phyloP scores from a whole-genome alignment of 2,329 filamentous ascomycete species.

The Grosmannia clavigera region DNA sequence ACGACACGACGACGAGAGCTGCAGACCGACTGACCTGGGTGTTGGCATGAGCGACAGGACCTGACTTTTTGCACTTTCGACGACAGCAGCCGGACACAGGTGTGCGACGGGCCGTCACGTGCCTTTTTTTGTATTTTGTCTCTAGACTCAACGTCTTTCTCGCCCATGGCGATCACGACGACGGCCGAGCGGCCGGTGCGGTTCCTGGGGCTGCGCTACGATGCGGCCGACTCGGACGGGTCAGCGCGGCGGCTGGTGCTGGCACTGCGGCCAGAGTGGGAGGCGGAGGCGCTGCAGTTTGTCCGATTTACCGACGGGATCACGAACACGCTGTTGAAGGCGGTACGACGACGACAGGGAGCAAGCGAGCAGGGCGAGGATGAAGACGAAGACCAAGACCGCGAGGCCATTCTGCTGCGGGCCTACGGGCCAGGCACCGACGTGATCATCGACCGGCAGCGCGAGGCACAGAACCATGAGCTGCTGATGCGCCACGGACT shows the following conservation, averaged over 20 bases:
- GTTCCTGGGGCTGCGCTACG: conserved; percentile 67
- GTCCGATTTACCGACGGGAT: conserved; percentile 94
- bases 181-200: conserved; percentile 24
- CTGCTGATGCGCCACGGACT: conserved; percentile 73
- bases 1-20: too few species aligned
- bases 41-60: too few species aligned
- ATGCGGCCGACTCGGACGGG: conserved; percentile 60
- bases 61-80: too few species aligned
- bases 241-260: conserved; percentile 72
- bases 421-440: conserved; percentile 93
- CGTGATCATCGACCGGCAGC: conserved; percentile 88
- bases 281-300: conserved; percentile 50
- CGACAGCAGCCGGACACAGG: too few species aligned
- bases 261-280: conserved; percentile 74
- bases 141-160: background rate
- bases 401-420: conserved; percentile 74
- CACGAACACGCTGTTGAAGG: conserved; percentile 83
- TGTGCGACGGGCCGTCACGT: background rate
- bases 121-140: background rate
- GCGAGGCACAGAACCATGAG: conserved; percentile 69
- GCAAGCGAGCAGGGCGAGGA: conserved; percentile 45
- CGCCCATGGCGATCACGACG: background rate
- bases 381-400: conserved; percentile 54
- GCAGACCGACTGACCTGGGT: too few species aligned
- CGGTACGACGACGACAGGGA: conserved; percentile 42